Evolutionary conservation across 2,329 filamentous ascomycete species (phyloP).

Genomic region (Aspergillus sp.): DNA sequence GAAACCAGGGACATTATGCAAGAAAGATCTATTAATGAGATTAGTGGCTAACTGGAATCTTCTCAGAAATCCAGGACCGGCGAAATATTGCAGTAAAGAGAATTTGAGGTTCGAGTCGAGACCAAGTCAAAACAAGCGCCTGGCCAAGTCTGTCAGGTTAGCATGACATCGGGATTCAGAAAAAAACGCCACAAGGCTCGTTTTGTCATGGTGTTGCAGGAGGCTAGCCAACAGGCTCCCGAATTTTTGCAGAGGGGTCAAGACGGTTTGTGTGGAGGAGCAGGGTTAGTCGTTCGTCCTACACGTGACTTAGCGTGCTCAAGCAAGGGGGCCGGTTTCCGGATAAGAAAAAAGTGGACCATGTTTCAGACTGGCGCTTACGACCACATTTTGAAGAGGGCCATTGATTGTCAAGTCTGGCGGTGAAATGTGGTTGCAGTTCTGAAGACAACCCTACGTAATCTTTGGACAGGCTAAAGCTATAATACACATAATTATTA

Average conservation of each 20-base stretch:
- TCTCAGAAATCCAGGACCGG: not conserved
- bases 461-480: not conserved
- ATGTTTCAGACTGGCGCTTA: conserved; percentile 1
- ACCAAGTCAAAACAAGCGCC: conserved; percentile 11
- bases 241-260: conserved; percentile 2
- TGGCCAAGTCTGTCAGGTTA: conserved; percentile 8
- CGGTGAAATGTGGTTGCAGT: not conserved
- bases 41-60: conserved; percentile 4
- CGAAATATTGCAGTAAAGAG: not conserved
- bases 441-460: not conserved
- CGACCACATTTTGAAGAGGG: not conserved
- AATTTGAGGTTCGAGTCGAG: not conserved
- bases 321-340: not conserved
- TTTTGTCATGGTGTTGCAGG: not conserved
- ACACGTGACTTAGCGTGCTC: not conserved
- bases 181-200: conserved; percentile 1
- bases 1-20: conserved; percentile 62
- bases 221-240: not conserved
- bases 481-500: not conserved
- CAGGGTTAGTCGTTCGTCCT: not conserved
- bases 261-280: not conserved
- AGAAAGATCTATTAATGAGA: conserved; percentile 4
- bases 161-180: conserved; percentile 1
- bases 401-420: not conserved
- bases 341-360: not conserved